Evolutionary conservation across 768 basidiomycete species (phyloP).

Genomic region (Holtermanniella nyarrowii): DNA sequence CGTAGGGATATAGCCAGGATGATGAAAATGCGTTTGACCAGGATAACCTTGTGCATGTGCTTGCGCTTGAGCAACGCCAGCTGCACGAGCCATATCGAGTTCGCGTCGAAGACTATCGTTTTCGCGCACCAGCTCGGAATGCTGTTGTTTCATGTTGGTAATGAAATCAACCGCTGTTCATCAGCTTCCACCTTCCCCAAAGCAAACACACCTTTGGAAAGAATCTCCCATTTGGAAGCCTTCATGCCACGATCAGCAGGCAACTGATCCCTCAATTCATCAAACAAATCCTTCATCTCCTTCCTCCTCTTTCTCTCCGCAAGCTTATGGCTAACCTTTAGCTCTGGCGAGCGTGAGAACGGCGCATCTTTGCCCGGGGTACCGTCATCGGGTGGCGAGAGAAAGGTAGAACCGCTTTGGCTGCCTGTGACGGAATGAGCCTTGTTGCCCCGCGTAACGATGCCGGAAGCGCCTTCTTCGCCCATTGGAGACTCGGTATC

Average conservation of each 20-base stretch:
- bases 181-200: not conserved
- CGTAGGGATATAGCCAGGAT: not conserved
- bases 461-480: not conserved
- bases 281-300: constrained; percentile 98
- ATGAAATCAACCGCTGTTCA: constrained; percentile 74
- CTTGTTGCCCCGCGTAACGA: not conserved
- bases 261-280: constrained; percentile 84
- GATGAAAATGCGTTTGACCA: not conserved
- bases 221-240: constrained; percentile 97
- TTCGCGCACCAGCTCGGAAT: constrained; percentile 68
- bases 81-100: constrained; percentile 45
- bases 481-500: constrained; percentile 10
- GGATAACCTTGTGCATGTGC: constrained; percentile 4
- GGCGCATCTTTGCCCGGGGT: constrained; percentile 47
- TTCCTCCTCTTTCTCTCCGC: constrained; percentile 94
- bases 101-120: constrained; percentile 70
- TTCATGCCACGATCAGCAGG: constrained; percentile 91
- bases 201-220: constrained; percentile 69
- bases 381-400: constrained; percentile 43
- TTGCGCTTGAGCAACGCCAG: constrained; percentile 10
- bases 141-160: constrained; percentile 59
- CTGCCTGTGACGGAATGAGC: not conserved
- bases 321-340: constrained; percentile 90
- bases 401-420: constrained; percentile 3
- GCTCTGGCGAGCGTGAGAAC: constrained; percentile 89